Evolutionary conservation across 805 yeast genomes (phyloP).

Genomic region (Teunomyces pallodes): DNA sequence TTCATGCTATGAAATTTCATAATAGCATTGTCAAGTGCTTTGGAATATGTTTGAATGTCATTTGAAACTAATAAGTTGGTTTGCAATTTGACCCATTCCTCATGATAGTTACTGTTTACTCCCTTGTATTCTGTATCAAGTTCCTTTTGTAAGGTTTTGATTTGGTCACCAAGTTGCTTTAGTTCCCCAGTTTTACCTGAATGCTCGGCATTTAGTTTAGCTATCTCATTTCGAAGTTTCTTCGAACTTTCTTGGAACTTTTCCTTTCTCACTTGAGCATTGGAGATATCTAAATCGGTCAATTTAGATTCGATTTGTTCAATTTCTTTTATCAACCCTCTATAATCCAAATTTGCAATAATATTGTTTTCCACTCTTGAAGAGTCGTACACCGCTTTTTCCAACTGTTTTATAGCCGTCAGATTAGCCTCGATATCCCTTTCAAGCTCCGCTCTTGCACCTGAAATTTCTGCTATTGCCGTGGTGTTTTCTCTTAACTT

Average conservation of each 20-base stretch:
- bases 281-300: conserved; percentile 44
- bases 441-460: conserved; percentile 8
- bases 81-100: conserved; percentile 73
- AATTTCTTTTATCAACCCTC: conserved; percentile 42
- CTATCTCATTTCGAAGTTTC: conserved; percentile 47
- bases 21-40: conserved; percentile 87
- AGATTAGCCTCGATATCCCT: conserved; percentile 22
- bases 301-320: conserved; percentile 38
- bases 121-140: conserved; percentile 67
- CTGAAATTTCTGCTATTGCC: background rate
- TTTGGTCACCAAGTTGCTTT: conserved; percentile 75
- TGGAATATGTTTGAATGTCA: conserved; percentile 77
- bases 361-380: conserved; percentile 54
- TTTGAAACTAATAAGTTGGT: conserved; percentile 73
- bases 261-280: conserved; percentile 60
- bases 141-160: conserved; percentile 53
- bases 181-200: conserved; percentile 85
- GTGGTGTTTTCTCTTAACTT: conserved; percentile 22
- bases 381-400: conserved; percentile 24
- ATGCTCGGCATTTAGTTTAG: conserved; percentile 56
- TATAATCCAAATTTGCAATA: conserved; percentile 60
- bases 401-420: conserved; percentile 18
- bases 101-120: conserved; percentile 59
- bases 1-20: conserved; percentile 89
- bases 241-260: conserved; percentile 59